Conservation (phyloP, 2,329 filamentous ascomycete genomes). For the Xylaria sp. region DNA sequence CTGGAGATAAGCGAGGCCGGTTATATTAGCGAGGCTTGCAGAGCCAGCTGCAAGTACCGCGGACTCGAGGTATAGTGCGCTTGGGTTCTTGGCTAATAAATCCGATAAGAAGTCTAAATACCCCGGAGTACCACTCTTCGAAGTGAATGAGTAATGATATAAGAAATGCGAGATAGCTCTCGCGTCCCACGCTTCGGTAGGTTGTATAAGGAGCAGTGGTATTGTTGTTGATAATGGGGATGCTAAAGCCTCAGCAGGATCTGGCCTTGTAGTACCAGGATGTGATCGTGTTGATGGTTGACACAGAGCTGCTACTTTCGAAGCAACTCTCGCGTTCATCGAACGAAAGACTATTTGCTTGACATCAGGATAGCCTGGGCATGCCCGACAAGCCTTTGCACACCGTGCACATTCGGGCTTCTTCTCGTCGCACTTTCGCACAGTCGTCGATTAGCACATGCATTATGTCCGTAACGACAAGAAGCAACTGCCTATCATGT, state of each 20-base stretch:
- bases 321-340: constrained; percentile 1
- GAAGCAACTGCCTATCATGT: not conserved
- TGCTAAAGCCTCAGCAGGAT: not conserved
- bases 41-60: constrained; percentile 23
- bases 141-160: constrained; percentile 13
- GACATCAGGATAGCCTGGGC: constrained; percentile 19
- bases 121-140: constrained; percentile 10
- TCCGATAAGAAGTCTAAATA: constrained; percentile 16
- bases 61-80: constrained; percentile 1
- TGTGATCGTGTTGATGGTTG: not conserved
- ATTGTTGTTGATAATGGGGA: not conserved
- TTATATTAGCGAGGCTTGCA: constrained; percentile 21
- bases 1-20: constrained; percentile 8
- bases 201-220: constrained; percentile 12
- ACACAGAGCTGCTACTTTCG: not conserved
- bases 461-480: not conserved
- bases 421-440: constrained; percentile 18
- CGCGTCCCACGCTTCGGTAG: constrained; percentile 17
- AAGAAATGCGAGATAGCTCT: constrained; percentile 19
- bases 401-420: constrained; percentile 21
- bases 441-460: not conserved
- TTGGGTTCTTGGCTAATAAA: not conserved
- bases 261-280: not conserved
- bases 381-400: constrained; percentile 14
- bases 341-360: constrained; percentile 17